Conservation (phyloP, 2,329 filamentous ascomycete species). For the Polytolypa hystricis region DNA sequence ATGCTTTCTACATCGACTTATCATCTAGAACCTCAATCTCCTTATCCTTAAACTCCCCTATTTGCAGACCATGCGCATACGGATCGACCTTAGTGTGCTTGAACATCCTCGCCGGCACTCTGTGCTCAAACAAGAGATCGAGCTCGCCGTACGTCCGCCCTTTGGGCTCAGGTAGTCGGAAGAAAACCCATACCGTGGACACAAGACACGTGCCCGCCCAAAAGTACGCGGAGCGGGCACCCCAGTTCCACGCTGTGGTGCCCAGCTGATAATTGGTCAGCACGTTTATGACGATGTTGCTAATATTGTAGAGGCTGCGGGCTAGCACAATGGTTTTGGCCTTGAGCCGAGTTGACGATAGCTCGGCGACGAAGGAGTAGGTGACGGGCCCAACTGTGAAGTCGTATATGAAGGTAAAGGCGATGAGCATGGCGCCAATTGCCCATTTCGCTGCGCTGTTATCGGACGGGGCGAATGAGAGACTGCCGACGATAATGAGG, state of each 20-base stretch:
- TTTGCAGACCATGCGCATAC: slow-evolving; percentile 13
- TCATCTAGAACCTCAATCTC: neutral
- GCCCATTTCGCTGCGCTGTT: slow-evolving; percentile 22
- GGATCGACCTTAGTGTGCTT: slow-evolving; percentile 23
- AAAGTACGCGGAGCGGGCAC: slow-evolving; percentile 30
- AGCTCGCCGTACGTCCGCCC: slow-evolving; percentile 32
- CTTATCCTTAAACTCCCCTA: too few relatives aligned
- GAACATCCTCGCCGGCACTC: slow-evolving; percentile 29
- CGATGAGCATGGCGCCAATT: slow-evolving; percentile 39
- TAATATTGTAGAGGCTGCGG: slow-evolving; percentile 40
- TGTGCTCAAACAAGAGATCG: slow-evolving; percentile 31
- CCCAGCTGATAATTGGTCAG: slow-evolving; percentile 15
- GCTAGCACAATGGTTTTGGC: slow-evolving; percentile 46
- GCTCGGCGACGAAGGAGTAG: slow-evolving; percentile 43
- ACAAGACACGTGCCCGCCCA: slow-evolving; percentile 28
- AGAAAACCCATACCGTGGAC: slow-evolving; percentile 32
- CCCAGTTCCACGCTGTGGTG: slow-evolving; percentile 26
- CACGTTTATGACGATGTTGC: slow-evolving; percentile 35
- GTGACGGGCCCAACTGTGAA: slow-evolving; percentile 44
- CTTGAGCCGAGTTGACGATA: slow-evolving; percentile 44
- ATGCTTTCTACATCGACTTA: neutral
- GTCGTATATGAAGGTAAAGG: slow-evolving; percentile 45
- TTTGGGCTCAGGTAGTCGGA: slow-evolving; percentile 35
- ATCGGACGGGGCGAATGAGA: slow-evolving; percentile 13
- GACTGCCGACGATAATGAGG: slow-evolving; percentile 19